Conservation (phyloP, 495 filamentous ascomycete genomes). For the Sphaerosporella brunnea region DNA sequence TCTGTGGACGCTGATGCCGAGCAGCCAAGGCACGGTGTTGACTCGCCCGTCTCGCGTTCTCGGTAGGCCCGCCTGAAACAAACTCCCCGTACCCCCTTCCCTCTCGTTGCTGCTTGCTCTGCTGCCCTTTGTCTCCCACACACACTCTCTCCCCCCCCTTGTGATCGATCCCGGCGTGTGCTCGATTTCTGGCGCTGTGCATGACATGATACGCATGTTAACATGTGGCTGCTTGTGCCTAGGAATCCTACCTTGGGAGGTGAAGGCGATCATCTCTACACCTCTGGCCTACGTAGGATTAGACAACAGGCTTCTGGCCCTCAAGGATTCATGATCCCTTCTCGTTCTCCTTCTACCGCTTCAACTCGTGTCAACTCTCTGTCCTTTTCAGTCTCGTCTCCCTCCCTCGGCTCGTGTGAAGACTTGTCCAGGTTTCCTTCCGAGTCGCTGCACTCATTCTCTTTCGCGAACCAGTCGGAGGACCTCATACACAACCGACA, state of each 20-base stretch:
- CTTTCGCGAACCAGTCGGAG: slow-evolving; percentile 90
- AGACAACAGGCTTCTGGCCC: slow-evolving; percentile 56
- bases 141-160: not conserved
- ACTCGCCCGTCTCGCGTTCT: slow-evolving; percentile 20
- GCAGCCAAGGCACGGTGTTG: slow-evolving; percentile 11
- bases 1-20: slow-evolving; percentile 16
- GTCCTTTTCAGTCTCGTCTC: slow-evolving; percentile 44
- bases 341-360: slow-evolving; percentile 41
- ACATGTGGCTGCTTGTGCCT: slow-evolving; percentile 1
- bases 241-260: slow-evolving; percentile 29
- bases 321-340: slow-evolving; percentile 44
- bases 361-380: slow-evolving; percentile 33
- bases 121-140: not conserved
- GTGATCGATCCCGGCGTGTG: not conserved
- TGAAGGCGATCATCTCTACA: slow-evolving; percentile 25
- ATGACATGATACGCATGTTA: slow-evolving; percentile 2
- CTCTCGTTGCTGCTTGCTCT: no score
- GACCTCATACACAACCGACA: slow-evolving; percentile 79
- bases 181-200: not conserved
- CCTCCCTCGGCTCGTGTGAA: slow-evolving; percentile 54
- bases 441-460: slow-evolving; percentile 95
- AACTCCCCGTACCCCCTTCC: not conserved
- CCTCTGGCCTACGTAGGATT: slow-evolving; percentile 76
- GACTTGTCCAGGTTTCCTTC: slow-evolving; percentile 83
- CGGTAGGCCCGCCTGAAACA: slow-evolving; percentile 16